Conservation (phyloP, 2,329 filamentous ascomycete genomes). For the Blastomyces emzantsi region DNA sequence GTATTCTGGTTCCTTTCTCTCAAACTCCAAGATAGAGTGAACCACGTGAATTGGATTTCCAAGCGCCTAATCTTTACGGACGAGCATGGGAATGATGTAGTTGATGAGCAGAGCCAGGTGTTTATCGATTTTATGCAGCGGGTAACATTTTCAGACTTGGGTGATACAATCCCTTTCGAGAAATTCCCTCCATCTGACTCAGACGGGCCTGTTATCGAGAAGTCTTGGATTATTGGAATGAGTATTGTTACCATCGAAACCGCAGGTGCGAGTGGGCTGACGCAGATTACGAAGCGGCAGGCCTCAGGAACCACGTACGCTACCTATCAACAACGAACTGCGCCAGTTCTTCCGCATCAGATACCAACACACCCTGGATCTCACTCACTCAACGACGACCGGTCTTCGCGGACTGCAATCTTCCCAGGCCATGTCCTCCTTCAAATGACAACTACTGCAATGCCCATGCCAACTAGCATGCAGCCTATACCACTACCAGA, state of each 20-base stretch:
- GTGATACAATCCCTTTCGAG: conserved; percentile 49
- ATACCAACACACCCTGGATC: conserved; percentile 33
- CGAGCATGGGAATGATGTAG: conserved; percentile 59
- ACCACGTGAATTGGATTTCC: conserved; percentile 82
- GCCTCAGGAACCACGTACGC: conserved; percentile 44
- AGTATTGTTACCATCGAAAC: conserved; percentile 45
- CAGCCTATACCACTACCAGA: conserved; percentile 71
- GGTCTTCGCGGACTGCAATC: conserved; percentile 32
- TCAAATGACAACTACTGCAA: conserved; percentile 37
- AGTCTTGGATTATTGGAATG: conserved; percentile 44
- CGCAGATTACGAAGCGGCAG: conserved; percentile 44
- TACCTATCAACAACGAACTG: conserved; percentile 40
- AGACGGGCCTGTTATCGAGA: conserved; percentile 36
- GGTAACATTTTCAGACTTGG: conserved; percentile 74
- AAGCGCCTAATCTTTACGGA: conserved; percentile 74
- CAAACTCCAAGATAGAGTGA: conserved; percentile 72
- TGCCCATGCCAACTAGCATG: conserved; percentile 40
- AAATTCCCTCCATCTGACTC: conserved; percentile 34
- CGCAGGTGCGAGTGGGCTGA: conserved; percentile 38
- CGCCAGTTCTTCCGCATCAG: conserved; percentile 39
- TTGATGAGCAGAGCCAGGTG: conserved; percentile 88
- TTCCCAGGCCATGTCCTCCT: conserved; percentile 41
- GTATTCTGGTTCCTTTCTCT: conserved; percentile 94
- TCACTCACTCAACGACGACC: conserved; percentile 29
- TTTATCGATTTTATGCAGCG: conserved; percentile 93